Percentiles rank a stretch among this genome's conserved stretches.
Conservation (phyloP, 2,329 filamentous ascomycete species). For the Plenodomus lindquistii region DNA sequence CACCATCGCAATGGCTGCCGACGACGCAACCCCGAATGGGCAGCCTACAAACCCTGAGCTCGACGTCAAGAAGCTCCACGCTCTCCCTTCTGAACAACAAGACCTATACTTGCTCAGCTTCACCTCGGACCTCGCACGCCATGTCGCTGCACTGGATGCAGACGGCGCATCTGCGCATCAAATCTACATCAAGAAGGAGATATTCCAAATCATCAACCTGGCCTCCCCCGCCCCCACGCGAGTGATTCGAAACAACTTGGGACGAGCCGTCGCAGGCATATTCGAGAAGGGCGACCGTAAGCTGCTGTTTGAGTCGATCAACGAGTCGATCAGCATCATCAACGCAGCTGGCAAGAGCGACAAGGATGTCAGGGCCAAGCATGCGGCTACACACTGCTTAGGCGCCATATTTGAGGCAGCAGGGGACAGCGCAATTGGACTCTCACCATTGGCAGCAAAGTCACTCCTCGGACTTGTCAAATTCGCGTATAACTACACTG, state of each 20-base stretch:
- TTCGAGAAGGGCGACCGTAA: conserved; percentile 87
- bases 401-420: conserved; percentile 90
- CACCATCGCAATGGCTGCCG: conserved; percentile 30
- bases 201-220: conserved; percentile 89
- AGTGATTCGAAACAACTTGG: conserved; percentile 87
- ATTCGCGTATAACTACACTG: conserved; percentile 75
- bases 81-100: conserved; percentile 90
- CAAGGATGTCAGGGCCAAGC: conserved; percentile 75
- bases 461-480: conserved; percentile 80
- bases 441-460: conserved; percentile 75
- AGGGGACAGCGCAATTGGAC: conserved; percentile 86
- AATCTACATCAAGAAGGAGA: conserved; percentile 87
- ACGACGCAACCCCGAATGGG: conserved; percentile 37
- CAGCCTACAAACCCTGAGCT: conserved; percentile 70
- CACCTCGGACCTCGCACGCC: conserved; percentile 77
- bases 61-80: conserved; percentile 85
- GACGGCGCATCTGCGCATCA: conserved; percentile 89
- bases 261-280: conserved; percentile 79
- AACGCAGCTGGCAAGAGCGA: conserved; percentile 73
- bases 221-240: conserved; percentile 79
- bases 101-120: conserved; percentile 92
- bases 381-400: conserved; percentile 84
- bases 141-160: conserved; percentile 73
- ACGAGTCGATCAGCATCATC: conserved; percentile 77
- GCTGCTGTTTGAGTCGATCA: conserved; percentile 90